phyloP scores from a whole-genome alignment of 148 eudicot species.

The Vaccinium darrowii region DNA sequence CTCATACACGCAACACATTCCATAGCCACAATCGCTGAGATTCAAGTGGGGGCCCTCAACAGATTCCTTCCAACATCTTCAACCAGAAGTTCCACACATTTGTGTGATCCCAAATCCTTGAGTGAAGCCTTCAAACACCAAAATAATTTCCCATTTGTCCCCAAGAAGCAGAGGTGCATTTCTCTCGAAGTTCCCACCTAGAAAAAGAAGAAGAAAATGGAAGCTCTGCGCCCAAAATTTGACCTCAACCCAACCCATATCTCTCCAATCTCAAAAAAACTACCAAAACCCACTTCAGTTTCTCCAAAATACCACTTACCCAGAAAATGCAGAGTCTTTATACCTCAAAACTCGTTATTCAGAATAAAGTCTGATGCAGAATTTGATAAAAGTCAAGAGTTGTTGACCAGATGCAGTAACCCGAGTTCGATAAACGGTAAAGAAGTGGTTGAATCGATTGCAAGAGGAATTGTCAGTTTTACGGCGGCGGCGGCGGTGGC shows the following conservation, averaged over 20 bases:
- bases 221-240: conserved; percentile 35
- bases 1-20: not conserved
- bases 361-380: not conserved
- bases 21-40: not conserved
- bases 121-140: not conserved
- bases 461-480: conserved; percentile 50
- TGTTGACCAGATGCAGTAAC: conserved; percentile 6
- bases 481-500: conserved; percentile 52
- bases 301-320: conserved; percentile 15
- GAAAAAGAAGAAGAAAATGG: conserved; percentile 22
- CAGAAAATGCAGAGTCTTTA: conserved; percentile 13
- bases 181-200: not conserved
- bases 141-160: not conserved
- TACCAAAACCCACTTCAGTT: conserved; percentile 27
- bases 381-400: not conserved
- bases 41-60: not conserved
- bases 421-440: conserved; percentile 15
- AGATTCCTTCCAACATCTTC: not conserved
- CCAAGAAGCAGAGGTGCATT: not conserved
- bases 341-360: conserved; percentile 14
- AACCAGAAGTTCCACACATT: not conserved
- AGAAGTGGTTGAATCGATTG: conserved; percentile 25
- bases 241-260: conserved; percentile 28
- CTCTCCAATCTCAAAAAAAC: conserved; percentile 31
- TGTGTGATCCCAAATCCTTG: not conserved